Evolutionary conservation across 345 rosid species (phyloP), one percentile per base, ranked within the genome.

Genomic region (Balakata baccata): DNA sequence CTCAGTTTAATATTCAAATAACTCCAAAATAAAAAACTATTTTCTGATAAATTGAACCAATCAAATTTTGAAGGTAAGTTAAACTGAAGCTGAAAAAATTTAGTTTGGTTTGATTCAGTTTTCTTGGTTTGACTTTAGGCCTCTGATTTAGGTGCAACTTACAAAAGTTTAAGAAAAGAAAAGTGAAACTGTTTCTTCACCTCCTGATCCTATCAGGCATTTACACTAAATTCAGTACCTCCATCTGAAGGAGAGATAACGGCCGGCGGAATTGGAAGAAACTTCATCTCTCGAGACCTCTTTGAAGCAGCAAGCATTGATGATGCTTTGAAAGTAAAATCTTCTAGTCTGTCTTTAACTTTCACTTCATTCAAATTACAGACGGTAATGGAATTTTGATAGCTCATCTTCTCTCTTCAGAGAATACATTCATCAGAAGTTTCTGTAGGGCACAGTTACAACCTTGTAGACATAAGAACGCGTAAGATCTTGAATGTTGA

Each of bases 391-490:
- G 72, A 47, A 51, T 22, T n/a, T 29, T 73, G 47, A 77, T 23
- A 50, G 14, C 57, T 59, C 20, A 13, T 59, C 45, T 68, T 50
- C 45, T 70, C 71, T 60, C 63, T 72, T 57, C 70, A 88, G 89
- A 84, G 76, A 79, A 78, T 88, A 64, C 65, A 45, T 11, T 77
- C 81, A 45, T 75, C 84, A 22, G 86, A 89, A 63, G 83, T 81
- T 37, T 86, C 87, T 13, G 87, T 81, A 29, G 89, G 90, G n/a
- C 90, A 85, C 76, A 82, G 87, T 74, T 89, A 89, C 71, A 87
- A 89, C 67, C 80, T 89, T n/a, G 80, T 86, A 0, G 81, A 86
- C 52, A 37, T 71, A 65, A 69, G 64, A 41, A 65, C 49, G 2
- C 74, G 89, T 0, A 79, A 60, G 75, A 82, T 87, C 47, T 29